A percentile compares a stretch with the other conserved stretches of the same genome.
Evolutionary conservation across 2,329 filamentous ascomycete genomes (phyloP).

Genomic region (Scolecobasidium constrictum): DNA sequence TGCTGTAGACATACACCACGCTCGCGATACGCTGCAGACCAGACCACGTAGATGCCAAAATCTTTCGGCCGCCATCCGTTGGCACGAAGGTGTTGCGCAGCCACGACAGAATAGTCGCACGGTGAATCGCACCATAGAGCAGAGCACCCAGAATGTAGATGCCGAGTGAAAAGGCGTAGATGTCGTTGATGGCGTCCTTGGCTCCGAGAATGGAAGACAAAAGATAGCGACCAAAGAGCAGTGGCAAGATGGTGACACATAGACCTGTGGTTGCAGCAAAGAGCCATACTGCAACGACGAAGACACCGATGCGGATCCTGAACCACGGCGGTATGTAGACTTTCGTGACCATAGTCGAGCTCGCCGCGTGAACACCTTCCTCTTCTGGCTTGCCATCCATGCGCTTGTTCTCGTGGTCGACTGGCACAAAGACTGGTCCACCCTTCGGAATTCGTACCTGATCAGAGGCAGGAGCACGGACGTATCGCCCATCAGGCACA

Average conservation of each 20-base stretch:
- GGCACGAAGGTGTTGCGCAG: slow-evolving; percentile 21
- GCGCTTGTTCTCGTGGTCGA: slow-evolving; percentile 55
- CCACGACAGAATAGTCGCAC: slow-evolving; percentile 16
- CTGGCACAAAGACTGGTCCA: slow-evolving; percentile 66
- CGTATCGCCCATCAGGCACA: slow-evolving; percentile 62
- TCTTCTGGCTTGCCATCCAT: slow-evolving; percentile 43
- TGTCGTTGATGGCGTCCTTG: slow-evolving; percentile 65
- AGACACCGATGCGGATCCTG: slow-evolving; percentile 65
- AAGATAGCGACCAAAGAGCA: slow-evolving; percentile 72
- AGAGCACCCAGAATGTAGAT: slow-evolving; percentile 66
- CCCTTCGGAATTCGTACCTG: slow-evolving; percentile 90
- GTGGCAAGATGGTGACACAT: slow-evolving; percentile 71
- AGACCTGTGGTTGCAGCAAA: slow-evolving; percentile 86
- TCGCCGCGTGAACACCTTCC: slow-evolving; percentile 23
- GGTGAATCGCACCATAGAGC: slow-evolving; percentile 50
- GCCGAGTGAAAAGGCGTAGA: slow-evolving; percentile 90
- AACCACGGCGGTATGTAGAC: slow-evolving; percentile 77
- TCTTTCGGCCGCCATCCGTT: slow-evolving; percentile 4
- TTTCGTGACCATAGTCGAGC: slow-evolving; percentile 37
- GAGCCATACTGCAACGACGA: slow-evolving; percentile 84
- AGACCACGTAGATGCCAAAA: not conserved
- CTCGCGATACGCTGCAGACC: slow-evolving; percentile 16
- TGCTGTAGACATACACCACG: slow-evolving; percentile 63
- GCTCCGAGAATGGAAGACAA: slow-evolving; percentile 63
- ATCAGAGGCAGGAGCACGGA: slow-evolving; percentile 87